A percentile compares a stretch with the other conserved stretches of the same genome.
phyloP scores from a whole-genome alignment of 768 basidiomycete genomes.

The Dioszegia crocea region DNA sequence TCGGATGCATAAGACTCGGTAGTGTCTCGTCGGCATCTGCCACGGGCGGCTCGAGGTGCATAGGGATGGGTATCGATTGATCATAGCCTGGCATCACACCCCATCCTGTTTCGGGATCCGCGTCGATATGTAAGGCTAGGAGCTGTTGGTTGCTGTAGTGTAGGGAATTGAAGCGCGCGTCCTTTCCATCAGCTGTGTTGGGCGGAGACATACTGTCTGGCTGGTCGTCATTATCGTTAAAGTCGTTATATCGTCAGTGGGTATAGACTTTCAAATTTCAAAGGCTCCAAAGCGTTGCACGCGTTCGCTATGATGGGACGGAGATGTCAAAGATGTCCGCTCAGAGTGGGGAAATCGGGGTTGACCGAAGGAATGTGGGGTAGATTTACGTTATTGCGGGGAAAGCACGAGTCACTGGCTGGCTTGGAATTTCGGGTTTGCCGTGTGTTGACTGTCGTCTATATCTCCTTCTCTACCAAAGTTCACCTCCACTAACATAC shows the following conservation, averaged over 20 bases:
- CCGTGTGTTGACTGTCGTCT: too few relatives aligned
- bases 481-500: too few relatives aligned
- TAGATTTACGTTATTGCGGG: too few relatives aligned
- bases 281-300: too few relatives aligned
- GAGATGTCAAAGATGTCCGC: not conserved
- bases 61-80: slow-evolving; percentile 34
- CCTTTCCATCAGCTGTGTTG: slow-evolving; percentile 18
- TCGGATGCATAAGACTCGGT: slow-evolving; percentile 34
- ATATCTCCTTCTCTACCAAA: too few relatives aligned
- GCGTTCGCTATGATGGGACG: too few relatives aligned
- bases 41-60: slow-evolving; percentile 34
- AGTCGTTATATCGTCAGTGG: not conserved
- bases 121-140: slow-evolving; percentile 28
- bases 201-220: slow-evolving; percentile 22
- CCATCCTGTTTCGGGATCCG: slow-evolving; percentile 43
- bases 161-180: slow-evolving; percentile 39
- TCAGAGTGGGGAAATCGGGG: not conserved
- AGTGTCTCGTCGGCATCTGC: slow-evolving; percentile 40
- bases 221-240: slow-evolving; percentile 26
- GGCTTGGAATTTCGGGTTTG: too few relatives aligned
- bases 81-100: slow-evolving; percentile 45
- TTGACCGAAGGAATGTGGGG: too few relatives aligned
- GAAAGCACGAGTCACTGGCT: too few relatives aligned
- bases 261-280: too few relatives aligned
- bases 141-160: slow-evolving; percentile 33